phyloP scores from a whole-genome alignment of 2,329 filamentous ascomycete species.

The Huntiella omanensis region DNA sequence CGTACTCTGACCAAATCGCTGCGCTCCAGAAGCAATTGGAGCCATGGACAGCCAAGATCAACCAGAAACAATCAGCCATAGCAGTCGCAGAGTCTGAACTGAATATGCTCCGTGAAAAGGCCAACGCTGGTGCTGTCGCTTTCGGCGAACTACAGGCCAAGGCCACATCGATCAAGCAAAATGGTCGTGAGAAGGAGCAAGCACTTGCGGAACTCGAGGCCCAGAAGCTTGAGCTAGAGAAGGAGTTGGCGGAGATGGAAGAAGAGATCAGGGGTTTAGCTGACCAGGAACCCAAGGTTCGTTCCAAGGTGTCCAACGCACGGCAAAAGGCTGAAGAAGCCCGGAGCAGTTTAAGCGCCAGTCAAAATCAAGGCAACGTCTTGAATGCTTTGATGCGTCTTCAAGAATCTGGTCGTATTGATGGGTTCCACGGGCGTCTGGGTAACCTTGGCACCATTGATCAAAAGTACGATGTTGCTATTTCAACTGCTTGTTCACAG shows the following conservation, averaged over 20 bases:
- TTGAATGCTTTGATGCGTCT: slow-evolving; percentile 81
- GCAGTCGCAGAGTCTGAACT: slow-evolving; percentile 90
- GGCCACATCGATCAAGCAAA: slow-evolving; percentile 52
- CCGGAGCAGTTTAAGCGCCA: slow-evolving; percentile 70
- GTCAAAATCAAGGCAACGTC: slow-evolving; percentile 84
- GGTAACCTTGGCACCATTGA: slow-evolving; percentile 92
- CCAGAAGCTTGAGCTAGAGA: slow-evolving; percentile 52
- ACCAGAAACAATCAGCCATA: slow-evolving; percentile 83
- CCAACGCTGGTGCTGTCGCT: slow-evolving; percentile 68
- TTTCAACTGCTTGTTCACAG: slow-evolving; percentile 82
- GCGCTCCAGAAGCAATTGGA: slow-evolving; percentile 85
- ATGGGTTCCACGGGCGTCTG: slow-evolving; percentile 88
- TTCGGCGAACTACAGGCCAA: slow-evolving; percentile 70
- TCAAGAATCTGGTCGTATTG: slow-evolving; percentile 88
- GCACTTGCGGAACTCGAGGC: slow-evolving; percentile 61
- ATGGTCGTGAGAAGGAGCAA: slow-evolving; percentile 47
- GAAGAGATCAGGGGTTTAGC: slow-evolving; percentile 54
- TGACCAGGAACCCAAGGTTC: slow-evolving; percentile 62
- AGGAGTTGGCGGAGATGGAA: slow-evolving; percentile 54
- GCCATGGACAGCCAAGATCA: slow-evolving; percentile 94
- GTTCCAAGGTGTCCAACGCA: slow-evolving; percentile 69
- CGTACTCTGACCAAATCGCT: slow-evolving; percentile 80
- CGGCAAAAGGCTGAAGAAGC: slow-evolving; percentile 94
- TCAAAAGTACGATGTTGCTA: slow-evolving; percentile 87
- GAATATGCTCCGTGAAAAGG: slow-evolving; percentile 75